These are phyloP conservation scores for Rosa multiflora DNA, from an alignment of 306 rosid genomes.

Conservation along the genomic window DNA sequence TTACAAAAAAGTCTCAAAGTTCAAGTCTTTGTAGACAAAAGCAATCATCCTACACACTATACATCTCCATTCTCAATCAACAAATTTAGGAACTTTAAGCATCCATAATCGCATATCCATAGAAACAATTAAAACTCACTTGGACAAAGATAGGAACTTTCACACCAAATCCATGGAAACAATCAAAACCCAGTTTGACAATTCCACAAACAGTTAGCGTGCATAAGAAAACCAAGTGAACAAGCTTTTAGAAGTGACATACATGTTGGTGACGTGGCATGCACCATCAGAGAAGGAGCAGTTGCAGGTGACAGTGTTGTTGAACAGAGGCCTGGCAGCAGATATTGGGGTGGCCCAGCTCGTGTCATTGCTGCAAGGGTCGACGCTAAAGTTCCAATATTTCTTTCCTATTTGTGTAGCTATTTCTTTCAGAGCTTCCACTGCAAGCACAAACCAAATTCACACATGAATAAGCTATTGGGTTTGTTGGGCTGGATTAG, in stretches of 20 bases:
- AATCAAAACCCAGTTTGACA: background rate
- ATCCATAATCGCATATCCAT: background rate
- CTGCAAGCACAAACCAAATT: conserved; percentile 6
- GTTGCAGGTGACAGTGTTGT: conserved; percentile 24
- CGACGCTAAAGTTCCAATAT: conserved; percentile 21
- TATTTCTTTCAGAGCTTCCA: conserved; percentile 19
- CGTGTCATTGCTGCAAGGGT: conserved; percentile 23
- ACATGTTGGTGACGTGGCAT: conserved; percentile 24
- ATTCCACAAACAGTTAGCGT: too few species aligned
- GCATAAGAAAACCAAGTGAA: too few species aligned
- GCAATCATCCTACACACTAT: background rate
- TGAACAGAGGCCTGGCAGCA: background rate
- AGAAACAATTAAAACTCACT: background rate
- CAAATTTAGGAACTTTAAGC: background rate
- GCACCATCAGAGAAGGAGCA: background rate
- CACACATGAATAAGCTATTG: too few species aligned
- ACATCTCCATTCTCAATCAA: background rate
- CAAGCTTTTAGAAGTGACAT: background rate
- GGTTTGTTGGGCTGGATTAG: too few species aligned
- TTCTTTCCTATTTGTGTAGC: conserved; percentile 15
- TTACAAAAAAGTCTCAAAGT: background rate
- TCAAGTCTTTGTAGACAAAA: background rate
- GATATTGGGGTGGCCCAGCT: conserved; percentile 13
- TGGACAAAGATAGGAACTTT: too few species aligned
- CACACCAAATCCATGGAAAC: too few species aligned